phyloP scores from a whole-genome alignment of 2,329 filamentous ascomycete genomes.

The Calonectria naviculata region DNA sequence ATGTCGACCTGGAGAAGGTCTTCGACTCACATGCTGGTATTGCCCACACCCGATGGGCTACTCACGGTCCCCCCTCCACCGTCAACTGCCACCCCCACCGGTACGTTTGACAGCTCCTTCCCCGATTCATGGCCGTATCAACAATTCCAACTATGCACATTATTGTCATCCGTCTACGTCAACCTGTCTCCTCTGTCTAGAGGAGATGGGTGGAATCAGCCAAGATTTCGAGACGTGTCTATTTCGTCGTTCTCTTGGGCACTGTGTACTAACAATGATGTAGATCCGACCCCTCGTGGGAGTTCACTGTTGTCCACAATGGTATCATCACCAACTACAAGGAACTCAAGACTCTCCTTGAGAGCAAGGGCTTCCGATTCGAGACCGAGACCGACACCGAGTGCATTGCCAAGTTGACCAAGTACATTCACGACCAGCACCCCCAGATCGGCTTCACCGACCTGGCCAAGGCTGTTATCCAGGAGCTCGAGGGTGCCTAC shows the following conservation, averaged over 20 bases:
- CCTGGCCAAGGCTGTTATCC: slow-evolving; percentile 96
- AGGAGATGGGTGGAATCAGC: background rate
- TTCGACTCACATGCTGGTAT: slow-evolving; percentile 99
- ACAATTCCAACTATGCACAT: background rate
- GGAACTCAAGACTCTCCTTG: slow-evolving; percentile 93
- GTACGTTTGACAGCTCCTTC: slow-evolving; percentile 61
- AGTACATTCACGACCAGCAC: slow-evolving; percentile 97
- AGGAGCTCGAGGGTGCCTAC: slow-evolving; percentile 97
- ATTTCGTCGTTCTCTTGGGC: background rate
- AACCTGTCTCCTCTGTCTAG: background rate
- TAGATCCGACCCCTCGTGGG: slow-evolving; percentile 93
- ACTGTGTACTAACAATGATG: slow-evolving; percentile 34
- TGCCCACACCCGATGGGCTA: slow-evolving; percentile 99
- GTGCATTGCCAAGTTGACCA: slow-evolving; percentile 98
- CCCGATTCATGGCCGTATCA: background rate
- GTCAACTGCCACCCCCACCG: slow-evolving; percentile 98
- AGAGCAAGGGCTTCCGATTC: slow-evolving; percentile 96
- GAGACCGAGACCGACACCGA: slow-evolving; percentile 99
- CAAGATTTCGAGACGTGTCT: background rate
- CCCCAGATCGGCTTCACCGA: slow-evolving; percentile 95
- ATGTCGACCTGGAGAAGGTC: slow-evolving; percentile 88
- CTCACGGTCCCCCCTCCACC: slow-evolving; percentile 93
- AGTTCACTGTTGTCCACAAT: slow-evolving; percentile 98
- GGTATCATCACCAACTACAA: slow-evolving; percentile 99
- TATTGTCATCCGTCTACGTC: no score